Percentiles rank a stretch among this genome's conserved stretches.
Evolutionary conservation across 495 filamentous ascomycete species (phyloP).

Genomic region (Podospora appendiculata): DNA sequence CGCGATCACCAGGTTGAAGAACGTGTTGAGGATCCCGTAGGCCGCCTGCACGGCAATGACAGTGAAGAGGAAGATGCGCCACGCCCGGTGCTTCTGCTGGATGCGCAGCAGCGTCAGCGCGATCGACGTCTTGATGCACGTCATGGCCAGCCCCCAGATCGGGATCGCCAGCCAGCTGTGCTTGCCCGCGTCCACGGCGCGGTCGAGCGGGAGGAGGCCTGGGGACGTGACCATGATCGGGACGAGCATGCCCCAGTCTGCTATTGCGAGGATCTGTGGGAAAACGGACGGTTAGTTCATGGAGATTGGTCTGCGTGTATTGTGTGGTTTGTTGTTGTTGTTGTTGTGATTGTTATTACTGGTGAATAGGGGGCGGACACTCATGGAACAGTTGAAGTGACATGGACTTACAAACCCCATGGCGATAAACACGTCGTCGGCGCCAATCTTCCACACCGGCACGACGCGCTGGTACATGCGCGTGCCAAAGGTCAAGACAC

Average conservation of each 20-base stretch:
- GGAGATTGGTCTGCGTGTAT: no score
- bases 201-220: slow-evolving; percentile 4
- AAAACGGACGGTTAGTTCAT: no score
- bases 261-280: slow-evolving; percentile 11
- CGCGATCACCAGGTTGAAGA: slow-evolving; percentile 15
- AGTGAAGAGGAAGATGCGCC: slow-evolving; percentile 46
- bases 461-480: slow-evolving; percentile 15
- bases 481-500: slow-evolving; percentile 9
- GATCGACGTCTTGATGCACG: slow-evolving; percentile 21
- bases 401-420: slow-evolving; percentile 13
- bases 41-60: slow-evolving; percentile 43
- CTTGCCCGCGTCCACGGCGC: slow-evolving; percentile 2
- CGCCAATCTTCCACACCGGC: slow-evolving; percentile 20
- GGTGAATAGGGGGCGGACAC: no score
- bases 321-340: no score
- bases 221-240: slow-evolving; percentile 8
- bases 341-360: no score
- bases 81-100: slow-evolving; percentile 24
- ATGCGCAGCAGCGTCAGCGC: slow-evolving; percentile 20
- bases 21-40: slow-evolving; percentile 38
- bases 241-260: slow-evolving; percentile 15
- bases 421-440: slow-evolving; percentile 17
- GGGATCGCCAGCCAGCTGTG: slow-evolving; percentile 17
- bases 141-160: slow-evolving; percentile 22
- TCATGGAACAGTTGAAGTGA: no score